Conservation (phyloP, 2,329 filamentous ascomycete genomes). For the Penicillium aurantiogriseum region DNA sequence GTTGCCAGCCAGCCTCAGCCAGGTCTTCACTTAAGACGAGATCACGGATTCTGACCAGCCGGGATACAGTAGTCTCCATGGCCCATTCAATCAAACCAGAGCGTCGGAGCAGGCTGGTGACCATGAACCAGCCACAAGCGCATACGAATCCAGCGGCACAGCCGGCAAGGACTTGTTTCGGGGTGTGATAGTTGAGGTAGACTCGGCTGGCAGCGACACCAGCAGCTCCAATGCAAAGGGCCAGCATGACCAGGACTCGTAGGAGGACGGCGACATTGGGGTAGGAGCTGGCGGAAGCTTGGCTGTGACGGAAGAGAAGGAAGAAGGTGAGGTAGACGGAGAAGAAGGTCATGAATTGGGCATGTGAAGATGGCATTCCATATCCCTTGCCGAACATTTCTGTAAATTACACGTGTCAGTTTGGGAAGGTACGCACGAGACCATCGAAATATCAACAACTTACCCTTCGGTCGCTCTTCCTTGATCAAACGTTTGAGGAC, state of each 20-base stretch:
- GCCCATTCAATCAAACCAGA: constrained; percentile 70
- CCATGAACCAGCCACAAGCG: constrained; percentile 74
- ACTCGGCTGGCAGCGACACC: constrained; percentile 78
- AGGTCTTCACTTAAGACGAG: constrained; percentile 84
- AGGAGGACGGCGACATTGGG: constrained; percentile 48
- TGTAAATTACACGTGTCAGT: constrained; percentile 28
- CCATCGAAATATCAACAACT: constrained; percentile 30
- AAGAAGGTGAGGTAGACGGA: constrained; percentile 80
- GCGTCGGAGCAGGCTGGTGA: constrained; percentile 65
- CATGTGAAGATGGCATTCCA: constrained; percentile 94
- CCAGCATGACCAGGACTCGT: constrained; percentile 57
- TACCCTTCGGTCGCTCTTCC: constrained; percentile 81
- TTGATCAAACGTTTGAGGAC: constrained; percentile 85
- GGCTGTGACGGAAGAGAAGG: constrained; percentile 74
- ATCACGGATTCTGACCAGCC: constrained; percentile 73
- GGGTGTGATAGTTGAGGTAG: constrained; percentile 91
- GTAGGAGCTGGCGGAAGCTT: constrained; percentile 48
- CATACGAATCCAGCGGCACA: constrained; percentile 67
- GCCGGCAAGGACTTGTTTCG: constrained; percentile 81
- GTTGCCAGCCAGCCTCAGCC: constrained; percentile 88
- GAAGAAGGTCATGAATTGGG: constrained; percentile 93
- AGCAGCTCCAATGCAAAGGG: constrained; percentile 61
- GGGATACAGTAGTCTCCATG: constrained; percentile 63
- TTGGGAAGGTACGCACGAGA: not conserved
- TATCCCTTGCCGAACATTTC: constrained; percentile 86